Percentiles rank a stretch among this genome's conserved stretches.
These are phyloP conservation scores for Priceomyces fermenticarens DNA, from an alignment of 805 yeast genomes.

Conservation along the genomic window DNA sequence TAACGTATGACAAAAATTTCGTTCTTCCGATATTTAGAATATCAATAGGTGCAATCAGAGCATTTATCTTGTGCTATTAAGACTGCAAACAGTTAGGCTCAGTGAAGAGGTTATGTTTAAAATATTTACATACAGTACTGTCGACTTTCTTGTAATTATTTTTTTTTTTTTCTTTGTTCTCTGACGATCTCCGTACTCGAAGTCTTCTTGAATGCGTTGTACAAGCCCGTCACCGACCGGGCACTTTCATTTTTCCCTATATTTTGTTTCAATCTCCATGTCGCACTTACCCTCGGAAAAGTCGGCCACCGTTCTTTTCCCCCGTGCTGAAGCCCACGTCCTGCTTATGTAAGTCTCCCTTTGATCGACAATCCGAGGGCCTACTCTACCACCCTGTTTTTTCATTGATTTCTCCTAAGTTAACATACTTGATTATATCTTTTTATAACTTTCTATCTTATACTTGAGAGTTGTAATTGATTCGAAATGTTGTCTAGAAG, in stretches of 20 bases:
- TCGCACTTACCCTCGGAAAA: not conserved
- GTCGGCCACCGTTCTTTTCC: not conserved
- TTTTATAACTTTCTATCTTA: no score
- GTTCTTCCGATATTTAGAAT: no score
- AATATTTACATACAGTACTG: no score
- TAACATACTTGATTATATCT: not conserved
- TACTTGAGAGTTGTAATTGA: no score
- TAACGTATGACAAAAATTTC: no score
- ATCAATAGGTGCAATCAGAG: no score
- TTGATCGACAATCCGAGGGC: conserved; percentile 8
- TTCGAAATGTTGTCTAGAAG: conserved; percentile 39
- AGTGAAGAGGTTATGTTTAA: no score
- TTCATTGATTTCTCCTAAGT: conserved; percentile 1
- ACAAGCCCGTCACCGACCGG: conserved; percentile 1
- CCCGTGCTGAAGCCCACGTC: not conserved
- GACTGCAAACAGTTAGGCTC: no score
- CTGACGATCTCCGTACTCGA: not conserved
- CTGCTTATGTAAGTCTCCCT: conserved; percentile 6
- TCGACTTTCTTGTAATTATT: not conserved
- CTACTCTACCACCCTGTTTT: conserved; percentile 1
- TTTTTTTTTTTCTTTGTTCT: not conserved
- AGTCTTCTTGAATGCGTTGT: not conserved
- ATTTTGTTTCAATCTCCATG: not conserved
- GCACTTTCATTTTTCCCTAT: no score
- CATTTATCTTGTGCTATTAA: no score